These are phyloP conservation scores for Penicillium parvum DNA, from an alignment of 495 filamentous ascomycete species.

Conservation along the genomic window DNA sequence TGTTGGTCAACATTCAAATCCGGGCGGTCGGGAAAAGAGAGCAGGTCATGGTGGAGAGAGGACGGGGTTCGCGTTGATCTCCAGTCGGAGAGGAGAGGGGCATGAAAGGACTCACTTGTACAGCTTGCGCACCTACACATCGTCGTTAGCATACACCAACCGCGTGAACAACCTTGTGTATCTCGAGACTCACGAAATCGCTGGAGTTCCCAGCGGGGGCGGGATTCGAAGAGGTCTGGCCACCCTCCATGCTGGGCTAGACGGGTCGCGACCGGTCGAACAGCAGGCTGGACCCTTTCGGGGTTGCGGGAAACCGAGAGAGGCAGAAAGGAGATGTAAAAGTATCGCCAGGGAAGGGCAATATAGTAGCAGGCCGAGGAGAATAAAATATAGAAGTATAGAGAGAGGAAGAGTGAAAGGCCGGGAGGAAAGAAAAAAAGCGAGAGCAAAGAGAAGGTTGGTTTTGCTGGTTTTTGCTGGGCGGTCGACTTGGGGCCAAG, in stretches of 20 bases:
- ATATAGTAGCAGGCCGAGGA: conserved; percentile 6
- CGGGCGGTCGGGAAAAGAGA: conserved; percentile 5
- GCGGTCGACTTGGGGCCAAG: conserved; percentile 27
- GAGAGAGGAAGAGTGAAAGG: conserved; percentile 2
- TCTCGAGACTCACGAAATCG: conserved; percentile 63
- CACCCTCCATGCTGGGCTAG: conserved; percentile 50
- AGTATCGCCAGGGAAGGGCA: no score
- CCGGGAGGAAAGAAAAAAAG: conserved; percentile 15
- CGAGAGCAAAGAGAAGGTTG: conserved; percentile 19
- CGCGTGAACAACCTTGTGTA: neutral
- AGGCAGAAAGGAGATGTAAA: conserved; percentile 8
- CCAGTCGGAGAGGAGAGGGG: neutral
- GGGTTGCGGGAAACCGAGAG: conserved; percentile 6
- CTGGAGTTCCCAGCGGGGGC: conserved; percentile 65
- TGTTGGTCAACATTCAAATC: conserved; percentile 6
- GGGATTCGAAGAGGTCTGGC: conserved; percentile 46
- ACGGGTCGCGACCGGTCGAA: conserved; percentile 48
- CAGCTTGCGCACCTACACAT: conserved; percentile 84
- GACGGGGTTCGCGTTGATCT: neutral
- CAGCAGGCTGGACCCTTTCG: conserved; percentile 32
- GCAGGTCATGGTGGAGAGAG: conserved; percentile 10
- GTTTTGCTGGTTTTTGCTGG: neutral
- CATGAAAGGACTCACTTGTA: conserved; percentile 71
- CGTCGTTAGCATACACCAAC: conserved; percentile 24
- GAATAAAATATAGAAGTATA: conserved; percentile 13